Evolutionary conservation across 345 rosid genomes (phyloP), one percentile per base, ranked within the genome.

Genomic region (Pseudoturritis turrita): DNA sequence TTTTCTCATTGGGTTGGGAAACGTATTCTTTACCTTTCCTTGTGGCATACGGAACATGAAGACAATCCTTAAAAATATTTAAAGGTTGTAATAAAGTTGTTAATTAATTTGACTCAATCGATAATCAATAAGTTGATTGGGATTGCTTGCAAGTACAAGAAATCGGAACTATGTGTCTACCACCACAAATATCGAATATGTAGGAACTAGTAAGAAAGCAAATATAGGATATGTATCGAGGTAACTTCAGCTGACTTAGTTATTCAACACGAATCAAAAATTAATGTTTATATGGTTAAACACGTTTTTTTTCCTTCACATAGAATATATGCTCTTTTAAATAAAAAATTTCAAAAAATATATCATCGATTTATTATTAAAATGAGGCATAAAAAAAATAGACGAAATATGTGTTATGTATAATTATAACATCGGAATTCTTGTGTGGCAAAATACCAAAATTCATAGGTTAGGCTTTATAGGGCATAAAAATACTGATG

Each of bases 81-180:
- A 62, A 59, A 69, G 15, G 60, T 54, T 45, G 54, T 59, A 29
- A 39, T 45, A 55, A 65, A 65, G 65, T 28, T 65, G 60, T 56
- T 65, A 52, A 29, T 61, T 52, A 68, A 23, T 43, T 43, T 60
- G 63, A 53, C 69, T 46, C 45, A 33, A 56, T 69, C 25, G 74
- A 53, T 62, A 36, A 68, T 69, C 63, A 43, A 29, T 21, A 35
- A 69, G 74, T 25, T 76, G 75, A 76, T 76, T 69, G 52, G 47
- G 61, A 76, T 76, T 62, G 65, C 60, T 69, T 76, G 45, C 56
- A 54, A 76, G 65, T 45, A 47, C 71, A 76, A 69, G 71, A 62
- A 62, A 54, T 55, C 60, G 21, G 65, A 45, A 52, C 57, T 68
- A 43, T 73, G 29, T 50, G 45, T 50, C 55, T 29, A 56, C 59